phyloP scores from a whole-genome alignment of 1,284 basidiomycete genomes.

The Ustilago cynodontis region DNA sequence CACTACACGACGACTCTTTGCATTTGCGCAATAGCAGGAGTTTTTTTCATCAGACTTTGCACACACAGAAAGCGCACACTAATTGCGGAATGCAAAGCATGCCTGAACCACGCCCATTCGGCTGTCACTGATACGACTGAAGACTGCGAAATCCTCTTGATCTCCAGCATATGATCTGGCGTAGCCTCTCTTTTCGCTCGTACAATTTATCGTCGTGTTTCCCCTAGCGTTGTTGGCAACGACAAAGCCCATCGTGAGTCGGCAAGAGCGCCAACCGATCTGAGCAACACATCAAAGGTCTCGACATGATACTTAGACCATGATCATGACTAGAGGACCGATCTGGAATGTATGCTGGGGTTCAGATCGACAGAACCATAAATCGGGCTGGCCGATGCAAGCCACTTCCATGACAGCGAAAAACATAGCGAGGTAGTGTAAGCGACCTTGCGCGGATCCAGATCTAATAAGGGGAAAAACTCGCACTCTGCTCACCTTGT shows the following conservation, averaged over 20 bases:
- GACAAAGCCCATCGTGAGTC: background rate
- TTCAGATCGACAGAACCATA: background rate
- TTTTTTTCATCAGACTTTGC: background rate
- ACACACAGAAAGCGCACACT: slow-evolving; percentile 13
- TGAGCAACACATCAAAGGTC: background rate
- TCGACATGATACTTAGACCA: background rate
- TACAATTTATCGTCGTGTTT: too few species aligned
- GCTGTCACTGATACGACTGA: background rate
- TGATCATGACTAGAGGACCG: background rate
- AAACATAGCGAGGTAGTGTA: slow-evolving; percentile 1
- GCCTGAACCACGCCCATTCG: slow-evolving; percentile 1
- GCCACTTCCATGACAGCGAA: background rate
- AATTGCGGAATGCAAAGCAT: slow-evolving; percentile 11
- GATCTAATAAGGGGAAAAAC: background rate
- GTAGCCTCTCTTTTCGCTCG: too few species aligned
- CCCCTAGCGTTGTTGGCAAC: background rate
- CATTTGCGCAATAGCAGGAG: background rate
- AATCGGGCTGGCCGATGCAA: slow-evolving; percentile 1
- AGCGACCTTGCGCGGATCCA: background rate
- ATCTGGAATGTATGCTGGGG: background rate
- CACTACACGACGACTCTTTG: background rate
- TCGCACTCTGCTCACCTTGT: background rate
- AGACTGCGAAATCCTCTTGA: background rate
- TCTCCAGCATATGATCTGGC: too few species aligned
- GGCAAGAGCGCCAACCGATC: background rate